Evolutionary conservation across 2,329 filamentous ascomycete genomes (phyloP).

Genomic region (Ciborinia camelliae): DNA sequence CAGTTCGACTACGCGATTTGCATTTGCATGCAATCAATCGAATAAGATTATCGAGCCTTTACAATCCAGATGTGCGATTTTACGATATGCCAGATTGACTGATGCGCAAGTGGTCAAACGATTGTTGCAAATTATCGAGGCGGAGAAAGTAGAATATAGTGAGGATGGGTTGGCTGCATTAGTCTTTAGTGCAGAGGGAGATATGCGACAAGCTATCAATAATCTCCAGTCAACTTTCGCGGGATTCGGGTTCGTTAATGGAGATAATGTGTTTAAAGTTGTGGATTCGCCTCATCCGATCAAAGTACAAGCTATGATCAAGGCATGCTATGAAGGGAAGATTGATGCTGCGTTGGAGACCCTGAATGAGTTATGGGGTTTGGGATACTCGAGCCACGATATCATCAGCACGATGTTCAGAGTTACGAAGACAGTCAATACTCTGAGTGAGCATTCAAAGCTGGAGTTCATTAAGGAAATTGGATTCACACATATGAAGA

Average conservation of each 20-base stretch:
- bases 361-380: conserved; percentile 85
- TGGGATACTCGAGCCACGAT: conserved; percentile 98
- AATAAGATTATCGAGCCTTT: conserved; percentile 99
- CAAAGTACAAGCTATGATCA: conserved; percentile 98
- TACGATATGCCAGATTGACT: conserved; percentile 88
- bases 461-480: conserved; percentile 98
- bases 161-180: conserved; percentile 95
- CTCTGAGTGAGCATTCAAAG: conserved; percentile 89
- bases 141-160: conserved; percentile 83
- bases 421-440: conserved; percentile 93
- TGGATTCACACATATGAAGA: conserved; percentile 98
- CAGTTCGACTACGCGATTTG: conserved; percentile 91
- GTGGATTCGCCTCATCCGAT: conserved; percentile 96
- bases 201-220: conserved; percentile 99
- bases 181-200: conserved; percentile 94
- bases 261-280: conserved; percentile 96
- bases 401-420: conserved; percentile 99
- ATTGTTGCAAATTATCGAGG: conserved; percentile 86
- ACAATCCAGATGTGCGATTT: conserved; percentile 92
- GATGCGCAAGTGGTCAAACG: conserved; percentile 91
- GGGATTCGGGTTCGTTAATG: conserved; percentile 94
- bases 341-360: conserved; percentile 83
- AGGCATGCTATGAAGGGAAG: conserved; percentile 90
- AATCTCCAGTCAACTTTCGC: conserved; percentile 91
- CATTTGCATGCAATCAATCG: conserved; percentile 96